These are phyloP conservation scores for Cladophialophora yegresii DNA, from an alignment of 2,329 filamentous ascomycete species.

Conservation along the genomic window DNA sequence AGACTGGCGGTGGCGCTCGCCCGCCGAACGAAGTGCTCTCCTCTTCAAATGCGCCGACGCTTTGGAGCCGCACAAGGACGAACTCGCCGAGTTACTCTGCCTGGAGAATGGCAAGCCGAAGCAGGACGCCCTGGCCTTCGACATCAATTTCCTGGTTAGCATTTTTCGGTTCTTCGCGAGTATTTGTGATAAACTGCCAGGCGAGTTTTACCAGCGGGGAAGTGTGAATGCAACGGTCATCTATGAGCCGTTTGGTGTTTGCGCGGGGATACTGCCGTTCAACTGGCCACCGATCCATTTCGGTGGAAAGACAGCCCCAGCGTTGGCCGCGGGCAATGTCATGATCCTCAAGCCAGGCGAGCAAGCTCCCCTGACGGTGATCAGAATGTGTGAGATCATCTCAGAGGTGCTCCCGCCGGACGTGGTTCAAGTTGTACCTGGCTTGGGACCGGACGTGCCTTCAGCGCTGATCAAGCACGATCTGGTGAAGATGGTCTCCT, in stretches of 20 bases:
- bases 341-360: constrained; percentile 43
- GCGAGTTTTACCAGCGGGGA: constrained; percentile 21
- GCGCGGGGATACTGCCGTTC: constrained; percentile 60
- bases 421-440: constrained; percentile 41
- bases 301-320: constrained; percentile 41
- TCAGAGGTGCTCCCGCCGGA: constrained; percentile 41
- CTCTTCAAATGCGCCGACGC: constrained; percentile 22
- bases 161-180: constrained; percentile 37
- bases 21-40: constrained; percentile 12
- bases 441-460: constrained; percentile 67
- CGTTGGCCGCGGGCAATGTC: constrained; percentile 44
- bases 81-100: constrained; percentile 35
- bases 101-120: constrained; percentile 39
- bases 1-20: constrained; percentile 22
- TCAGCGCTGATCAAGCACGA: constrained; percentile 53
- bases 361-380: constrained; percentile 41
- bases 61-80: constrained; percentile 28
- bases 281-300: constrained; percentile 55
- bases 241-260: constrained; percentile 26
- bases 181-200: constrained; percentile 30
- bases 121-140: constrained; percentile 29
- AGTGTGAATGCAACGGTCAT: constrained; percentile 19
- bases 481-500: constrained; percentile 71
- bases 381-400: constrained; percentile 39
- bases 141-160: constrained; percentile 31